A percentile compares a stretch with the other conserved stretches of the same genome.
phyloP scores from a whole-genome alignment of 768 basidiomycete species.

The Tricholoma bakamatsutake region DNA sequence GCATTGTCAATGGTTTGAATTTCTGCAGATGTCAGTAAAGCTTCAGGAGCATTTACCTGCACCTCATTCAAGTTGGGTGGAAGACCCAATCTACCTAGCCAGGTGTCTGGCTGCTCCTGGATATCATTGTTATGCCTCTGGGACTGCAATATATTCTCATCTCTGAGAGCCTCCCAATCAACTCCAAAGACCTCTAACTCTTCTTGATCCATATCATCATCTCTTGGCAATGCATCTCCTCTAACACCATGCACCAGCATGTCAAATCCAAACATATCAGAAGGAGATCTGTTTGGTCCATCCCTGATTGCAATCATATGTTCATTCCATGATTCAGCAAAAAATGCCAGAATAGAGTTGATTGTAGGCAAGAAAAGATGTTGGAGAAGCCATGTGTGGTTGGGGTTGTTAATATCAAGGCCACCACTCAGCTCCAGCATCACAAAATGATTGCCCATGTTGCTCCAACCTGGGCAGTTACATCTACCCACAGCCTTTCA shows the following conservation, averaged over 20 bases:
- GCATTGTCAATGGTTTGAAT: neutral
- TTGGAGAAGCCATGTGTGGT: constrained; percentile 33
- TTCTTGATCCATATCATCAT: constrained; percentile 3
- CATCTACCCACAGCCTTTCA: constrained; percentile 32
- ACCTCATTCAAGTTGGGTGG: neutral
- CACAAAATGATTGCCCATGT: constrained; percentile 28
- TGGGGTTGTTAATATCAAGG: constrained; percentile 23
- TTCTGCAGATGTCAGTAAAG: neutral
- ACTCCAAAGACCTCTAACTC: constrained; percentile 20
- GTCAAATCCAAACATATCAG: constrained; percentile 28
- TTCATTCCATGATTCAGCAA: constrained; percentile 27
- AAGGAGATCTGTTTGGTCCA: constrained; percentile 20
- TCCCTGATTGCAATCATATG: constrained; percentile 22
- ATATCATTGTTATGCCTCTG: neutral
- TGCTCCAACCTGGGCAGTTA: constrained; percentile 18
- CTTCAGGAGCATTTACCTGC: neutral
- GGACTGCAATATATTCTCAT: constrained; percentile 6
- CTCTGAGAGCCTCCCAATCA: constrained; percentile 22
- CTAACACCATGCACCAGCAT: constrained; percentile 19
- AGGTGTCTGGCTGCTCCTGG: neutral
- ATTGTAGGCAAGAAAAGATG: constrained; percentile 26
- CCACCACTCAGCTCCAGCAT: constrained; percentile 24
- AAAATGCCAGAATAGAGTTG: constrained; percentile 21
- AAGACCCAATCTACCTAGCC: neutral
- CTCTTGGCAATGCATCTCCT: neutral